Percentiles rank a stretch among this genome's conserved stretches.
Conservation (phyloP, 805 yeast species). For the Wickerhamiella spandovensis region DNA sequence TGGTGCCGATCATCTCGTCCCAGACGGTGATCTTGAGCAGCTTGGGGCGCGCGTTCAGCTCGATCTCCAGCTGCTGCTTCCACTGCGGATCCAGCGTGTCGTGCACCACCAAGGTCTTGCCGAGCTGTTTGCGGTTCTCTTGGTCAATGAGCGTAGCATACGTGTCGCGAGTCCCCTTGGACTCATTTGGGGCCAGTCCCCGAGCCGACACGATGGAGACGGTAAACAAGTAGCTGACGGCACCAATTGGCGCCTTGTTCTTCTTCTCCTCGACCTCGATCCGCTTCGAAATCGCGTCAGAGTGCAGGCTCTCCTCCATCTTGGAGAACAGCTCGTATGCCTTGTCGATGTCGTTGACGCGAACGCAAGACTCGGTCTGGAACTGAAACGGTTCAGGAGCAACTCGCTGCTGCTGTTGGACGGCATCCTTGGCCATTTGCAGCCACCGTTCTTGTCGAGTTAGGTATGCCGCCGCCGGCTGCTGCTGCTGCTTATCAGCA, state of each 20-base stretch:
- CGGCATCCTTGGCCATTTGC: slow-evolving; percentile 25
- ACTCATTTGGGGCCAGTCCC: slow-evolving; percentile 36
- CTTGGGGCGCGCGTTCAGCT: slow-evolving; percentile 29
- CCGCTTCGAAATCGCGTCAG: slow-evolving; percentile 35
- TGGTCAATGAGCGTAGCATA: slow-evolving; percentile 54
- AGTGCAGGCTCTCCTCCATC: slow-evolving; percentile 34
- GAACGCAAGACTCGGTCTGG: slow-evolving; percentile 51
- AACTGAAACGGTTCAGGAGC: slow-evolving; percentile 44
- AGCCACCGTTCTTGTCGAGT: slow-evolving; percentile 24
- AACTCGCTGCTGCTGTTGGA: slow-evolving; percentile 8
- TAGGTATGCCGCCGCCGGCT: background rate
- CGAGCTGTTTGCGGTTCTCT: slow-evolving; percentile 39
- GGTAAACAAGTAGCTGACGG: slow-evolving; percentile 34
- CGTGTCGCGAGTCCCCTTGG: slow-evolving; percentile 38
- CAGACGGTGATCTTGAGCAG: slow-evolving; percentile 52
- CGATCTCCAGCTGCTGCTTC: slow-evolving; percentile 73
- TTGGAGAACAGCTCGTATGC: slow-evolving; percentile 18
- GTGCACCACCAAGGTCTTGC: slow-evolving; percentile 52
- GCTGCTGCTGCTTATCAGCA: slow-evolving; percentile 3
- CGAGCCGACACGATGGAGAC: slow-evolving; percentile 52
- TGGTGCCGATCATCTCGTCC: slow-evolving; percentile 42
- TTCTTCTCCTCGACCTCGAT: slow-evolving; percentile 19
- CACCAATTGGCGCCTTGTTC: background rate
- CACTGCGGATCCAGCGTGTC: slow-evolving; percentile 61
- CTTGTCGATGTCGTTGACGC: slow-evolving; percentile 48